These are phyloP conservation scores for Orychophragmus violaceus DNA, from an alignment of 345 rosid species.

Conservation along the genomic window DNA sequence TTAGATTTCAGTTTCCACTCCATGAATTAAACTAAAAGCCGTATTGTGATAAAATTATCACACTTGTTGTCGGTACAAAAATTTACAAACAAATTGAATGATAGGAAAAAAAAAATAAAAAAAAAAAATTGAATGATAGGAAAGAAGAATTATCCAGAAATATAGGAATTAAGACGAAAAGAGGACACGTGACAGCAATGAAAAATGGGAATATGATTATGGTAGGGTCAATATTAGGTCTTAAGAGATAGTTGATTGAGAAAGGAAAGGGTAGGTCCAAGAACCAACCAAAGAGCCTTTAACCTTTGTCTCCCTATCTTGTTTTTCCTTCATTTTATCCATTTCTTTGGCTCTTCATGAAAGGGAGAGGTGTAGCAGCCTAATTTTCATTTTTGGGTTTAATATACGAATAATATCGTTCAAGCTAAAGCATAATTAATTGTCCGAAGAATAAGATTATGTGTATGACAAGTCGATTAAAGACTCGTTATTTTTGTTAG, in stretches of 20 bases:
- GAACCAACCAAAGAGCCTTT: slow-evolving; percentile 10
- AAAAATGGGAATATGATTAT: slow-evolving; percentile 2
- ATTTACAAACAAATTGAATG: neutral
- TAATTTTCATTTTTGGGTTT: neutral
- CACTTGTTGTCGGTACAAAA: neutral
- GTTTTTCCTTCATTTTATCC: neutral
- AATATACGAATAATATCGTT: neutral
- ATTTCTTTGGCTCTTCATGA: slow-evolving; percentile 28
- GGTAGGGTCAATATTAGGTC: slow-evolving; percentile 1
- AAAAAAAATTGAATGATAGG: neutral
- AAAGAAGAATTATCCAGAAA: neutral
- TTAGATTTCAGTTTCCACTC: neutral
- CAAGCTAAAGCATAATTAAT: neutral
- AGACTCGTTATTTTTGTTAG: neutral
- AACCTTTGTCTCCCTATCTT: slow-evolving; percentile 23
- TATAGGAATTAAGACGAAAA: neutral
- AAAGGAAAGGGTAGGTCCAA: slow-evolving; percentile 23
- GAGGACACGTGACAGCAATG: slow-evolving; percentile 22
- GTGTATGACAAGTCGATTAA: neutral
- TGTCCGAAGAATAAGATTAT: neutral
- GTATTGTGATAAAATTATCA: neutral
- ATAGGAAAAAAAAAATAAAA: no score
- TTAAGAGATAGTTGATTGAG: slow-evolving; percentile 21
- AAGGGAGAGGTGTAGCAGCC: slow-evolving; percentile 18
- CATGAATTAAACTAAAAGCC: neutral